These are phyloP conservation scores for Rhododendron henanense DNA, from an alignment of 148 eudicot species.

Conservation along the genomic window DNA sequence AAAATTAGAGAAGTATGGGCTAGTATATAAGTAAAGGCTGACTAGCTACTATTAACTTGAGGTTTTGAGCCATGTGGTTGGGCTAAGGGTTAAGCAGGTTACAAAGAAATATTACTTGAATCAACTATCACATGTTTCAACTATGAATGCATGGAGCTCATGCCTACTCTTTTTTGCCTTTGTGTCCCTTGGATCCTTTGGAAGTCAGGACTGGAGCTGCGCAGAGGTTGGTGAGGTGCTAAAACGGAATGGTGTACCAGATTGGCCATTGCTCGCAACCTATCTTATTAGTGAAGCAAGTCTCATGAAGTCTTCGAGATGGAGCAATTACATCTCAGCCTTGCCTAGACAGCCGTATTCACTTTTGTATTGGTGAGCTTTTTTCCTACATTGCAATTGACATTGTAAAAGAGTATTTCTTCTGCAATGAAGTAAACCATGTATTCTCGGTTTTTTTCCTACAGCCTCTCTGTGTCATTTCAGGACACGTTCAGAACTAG, in stretches of 20 bases:
- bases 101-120: neutral
- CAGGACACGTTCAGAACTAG: constrained; percentile 97
- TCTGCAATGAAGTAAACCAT: constrained; percentile 31
- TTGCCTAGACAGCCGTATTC: constrained; percentile 98
- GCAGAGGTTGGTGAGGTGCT: constrained; percentile 78
- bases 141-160: neutral
- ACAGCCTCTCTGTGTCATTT: constrained; percentile 67
- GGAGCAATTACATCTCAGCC: constrained; percentile 91
- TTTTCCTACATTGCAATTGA: constrained; percentile 8
- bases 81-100: no score
- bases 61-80: no score
- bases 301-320: constrained; percentile 67
- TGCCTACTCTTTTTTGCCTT: neutral
- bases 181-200: neutral
- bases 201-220: constrained; percentile 73
- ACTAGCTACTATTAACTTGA: no score
- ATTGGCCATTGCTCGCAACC: constrained; percentile 96
- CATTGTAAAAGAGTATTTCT: constrained; percentile 3
- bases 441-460: constrained; percentile 53
- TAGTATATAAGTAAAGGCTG: no score
- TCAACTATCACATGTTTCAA: neutral
- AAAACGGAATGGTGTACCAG: constrained; percentile 71
- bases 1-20: no score
- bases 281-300: constrained; percentile 93
- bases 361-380: constrained; percentile 80